Conservation (phyloP, 2,329 filamentous ascomycete genomes). For the Beauveria caledonica region DNA sequence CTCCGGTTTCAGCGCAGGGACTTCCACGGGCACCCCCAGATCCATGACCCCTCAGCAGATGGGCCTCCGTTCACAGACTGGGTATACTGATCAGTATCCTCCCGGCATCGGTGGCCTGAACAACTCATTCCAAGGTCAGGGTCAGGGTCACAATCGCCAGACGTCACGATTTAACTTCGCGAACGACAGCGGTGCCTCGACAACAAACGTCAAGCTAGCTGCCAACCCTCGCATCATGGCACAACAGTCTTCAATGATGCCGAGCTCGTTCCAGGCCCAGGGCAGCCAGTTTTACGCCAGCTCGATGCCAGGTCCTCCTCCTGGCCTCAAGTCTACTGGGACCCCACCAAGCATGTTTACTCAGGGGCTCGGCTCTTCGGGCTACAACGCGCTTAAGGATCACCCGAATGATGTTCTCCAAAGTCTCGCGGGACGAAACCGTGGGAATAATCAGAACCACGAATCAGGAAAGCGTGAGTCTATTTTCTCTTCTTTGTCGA, state of each 20-base stretch:
- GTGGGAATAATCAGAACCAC: constrained; percentile 61
- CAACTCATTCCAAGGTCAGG: constrained; percentile 38
- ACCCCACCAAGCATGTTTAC: constrained; percentile 94
- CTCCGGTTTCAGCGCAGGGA: constrained; percentile 39
- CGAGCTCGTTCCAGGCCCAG: constrained; percentile 51
- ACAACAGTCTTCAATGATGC: constrained; percentile 84
- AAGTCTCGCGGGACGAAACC: constrained; percentile 67
- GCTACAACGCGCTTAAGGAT: constrained; percentile 68
- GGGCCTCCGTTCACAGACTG: constrained; percentile 56
- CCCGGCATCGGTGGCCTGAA: constrained; percentile 43
- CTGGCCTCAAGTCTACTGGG: constrained; percentile 87
- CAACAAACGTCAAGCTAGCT: constrained; percentile 62
- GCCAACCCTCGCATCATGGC: constrained; percentile 73
- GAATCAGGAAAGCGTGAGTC: constrained; percentile 98
- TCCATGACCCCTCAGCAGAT: constrained; percentile 73
- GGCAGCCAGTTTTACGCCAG: constrained; percentile 69
- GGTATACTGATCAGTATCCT: constrained; percentile 53
- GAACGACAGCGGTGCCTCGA: constrained; percentile 54
- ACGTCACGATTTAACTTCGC: constrained; percentile 83
- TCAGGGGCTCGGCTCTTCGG: constrained; percentile 71
- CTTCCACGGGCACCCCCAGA: constrained; percentile 51
- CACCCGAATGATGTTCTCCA: constrained; percentile 59
- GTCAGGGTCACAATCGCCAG: constrained; percentile 68
- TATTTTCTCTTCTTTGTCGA: constrained; percentile 86
- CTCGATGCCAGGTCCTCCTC: constrained; percentile 86